phyloP scores from a whole-genome alignment of 768 basidiomycete genomes.

The Leccinum ochraceum region DNA sequence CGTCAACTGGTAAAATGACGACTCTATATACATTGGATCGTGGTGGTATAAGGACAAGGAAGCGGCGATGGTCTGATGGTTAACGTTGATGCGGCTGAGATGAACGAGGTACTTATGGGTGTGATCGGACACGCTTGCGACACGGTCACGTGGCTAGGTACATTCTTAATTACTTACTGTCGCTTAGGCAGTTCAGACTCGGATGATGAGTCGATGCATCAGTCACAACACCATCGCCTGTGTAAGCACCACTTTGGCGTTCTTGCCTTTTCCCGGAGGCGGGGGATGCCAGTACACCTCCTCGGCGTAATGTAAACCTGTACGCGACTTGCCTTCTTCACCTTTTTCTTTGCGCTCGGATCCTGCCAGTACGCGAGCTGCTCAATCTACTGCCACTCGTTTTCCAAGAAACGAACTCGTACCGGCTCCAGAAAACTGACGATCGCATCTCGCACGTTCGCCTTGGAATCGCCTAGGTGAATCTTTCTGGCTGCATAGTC shows the following conservation, averaged over 20 bases:
- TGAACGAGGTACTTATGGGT: too few relatives aligned
- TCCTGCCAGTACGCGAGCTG: conserved; percentile 86
- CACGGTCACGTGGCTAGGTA: too few relatives aligned
- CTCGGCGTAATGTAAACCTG: conserved; percentile 35
- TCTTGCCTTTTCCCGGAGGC: conserved; percentile 77
- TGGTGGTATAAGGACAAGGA: too few relatives aligned
- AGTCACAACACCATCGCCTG: too few relatives aligned
- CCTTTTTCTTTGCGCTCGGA: conserved; percentile 57
- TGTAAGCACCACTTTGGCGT: conserved; percentile 21
- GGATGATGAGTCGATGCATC: too few relatives aligned
- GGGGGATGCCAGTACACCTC: conserved; percentile 76
- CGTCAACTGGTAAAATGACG: conserved; percentile 30
- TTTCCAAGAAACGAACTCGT: conserved; percentile 69
- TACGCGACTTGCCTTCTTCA: conserved; percentile 46
- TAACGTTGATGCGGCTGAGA: too few relatives aligned
- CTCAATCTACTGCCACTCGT: conserved; percentile 77
- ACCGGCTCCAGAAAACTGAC: conserved; percentile 78
- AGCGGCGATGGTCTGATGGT: too few relatives aligned
- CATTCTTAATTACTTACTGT: too few relatives aligned
- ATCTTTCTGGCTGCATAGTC: conserved; percentile 77
- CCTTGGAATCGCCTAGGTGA: conserved; percentile 91
- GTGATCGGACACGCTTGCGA: too few relatives aligned
- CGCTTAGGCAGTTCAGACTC: too few relatives aligned
- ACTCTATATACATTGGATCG: conserved; percentile 13
- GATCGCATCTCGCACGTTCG: conserved; percentile 71